Percentiles rank a stretch among this genome's conserved stretches.
phyloP scores from a whole-genome alignment of 352 stramenopile species.

The Phytophthora quininea region DNA sequence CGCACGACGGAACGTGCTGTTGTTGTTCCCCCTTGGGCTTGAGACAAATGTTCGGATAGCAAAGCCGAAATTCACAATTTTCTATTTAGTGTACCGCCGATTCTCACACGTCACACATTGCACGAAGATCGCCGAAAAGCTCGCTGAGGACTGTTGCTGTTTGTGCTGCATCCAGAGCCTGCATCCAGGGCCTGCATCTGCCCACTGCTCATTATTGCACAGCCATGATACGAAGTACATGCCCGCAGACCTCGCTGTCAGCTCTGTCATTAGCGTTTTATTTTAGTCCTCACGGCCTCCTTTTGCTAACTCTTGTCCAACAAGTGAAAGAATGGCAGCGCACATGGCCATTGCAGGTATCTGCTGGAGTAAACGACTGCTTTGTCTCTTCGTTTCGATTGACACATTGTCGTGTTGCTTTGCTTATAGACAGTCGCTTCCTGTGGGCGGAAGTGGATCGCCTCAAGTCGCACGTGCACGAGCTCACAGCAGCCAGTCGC shows the following conservation, averaged over 20 bases:
- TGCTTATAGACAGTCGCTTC: conserved; percentile 46
- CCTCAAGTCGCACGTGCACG: conserved; percentile 55
- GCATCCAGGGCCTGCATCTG: too few relatives aligned
- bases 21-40: conserved; percentile 1
- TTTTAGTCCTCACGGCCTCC: background rate
- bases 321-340: conserved; percentile 15
- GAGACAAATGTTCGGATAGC: too few relatives aligned
- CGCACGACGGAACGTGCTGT: background rate
- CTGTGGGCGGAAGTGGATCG: conserved; percentile 66
- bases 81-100: too few relatives aligned
- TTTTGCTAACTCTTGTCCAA: background rate
- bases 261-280: too few relatives aligned
- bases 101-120: too few relatives aligned
- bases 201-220: too few relatives aligned
- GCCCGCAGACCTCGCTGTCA: too few relatives aligned
- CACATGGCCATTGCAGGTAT: conserved; percentile 36
- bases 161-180: too few relatives aligned
- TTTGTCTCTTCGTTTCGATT: background rate
- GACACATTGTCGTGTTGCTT: conserved; percentile 2
- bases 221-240: too few relatives aligned
- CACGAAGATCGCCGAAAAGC: too few relatives aligned
- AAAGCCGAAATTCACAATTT: too few relatives aligned
- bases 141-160: too few relatives aligned
- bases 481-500: conserved; percentile 41
- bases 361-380: background rate